Evolutionary conservation across 495 filamentous ascomycete genomes (phyloP), one percentile per base, ranked within the genome.

Genomic region (Aspergillus sclerotioniger): DNA sequence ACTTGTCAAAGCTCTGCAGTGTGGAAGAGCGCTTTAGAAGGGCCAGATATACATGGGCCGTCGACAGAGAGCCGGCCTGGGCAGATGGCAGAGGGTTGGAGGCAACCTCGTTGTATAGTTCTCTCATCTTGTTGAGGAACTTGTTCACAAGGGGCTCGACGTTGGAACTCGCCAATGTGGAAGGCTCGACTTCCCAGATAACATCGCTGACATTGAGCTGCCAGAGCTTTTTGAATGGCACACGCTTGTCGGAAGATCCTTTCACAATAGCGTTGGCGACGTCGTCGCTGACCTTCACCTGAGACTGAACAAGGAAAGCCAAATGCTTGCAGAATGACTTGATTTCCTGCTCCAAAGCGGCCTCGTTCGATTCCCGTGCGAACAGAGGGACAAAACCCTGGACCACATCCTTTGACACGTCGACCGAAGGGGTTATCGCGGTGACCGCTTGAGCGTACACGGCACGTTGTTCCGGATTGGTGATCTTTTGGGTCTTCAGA

Each of bases 361-460:
- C 73, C 68, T 98, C 95, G 64, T 93, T 98, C 7, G 90, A 84
- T 71, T 98, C 94, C 55, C 96, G 94, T 3, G 77, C 71, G 20
- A 85, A 82, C 8, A 88, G 67, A 15, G 83, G 71, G 15, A 86
- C 79, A 28, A 98, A 76, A 8, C 80, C 83, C 35, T 80, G 69
- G 32, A 85, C 80, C n/a, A 95, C 76, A 57, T 87, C 87, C 35
- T 76, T 76, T 0, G 89, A 86, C 20, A 86, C 74, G 12, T 78
- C 71, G 29, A 70, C 65, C 0, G 83, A 85, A 21, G 76, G 66
- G 1, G 83, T 80, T 21, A 96, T 71, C 17, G 80, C 74, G 13
- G 79, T 72, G 15, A 98, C 76, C 74, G 96, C 91, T 56, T 89
- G 86, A 4, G 89, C 86, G 74, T 96, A 86, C 2, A 89, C 72